Conservation (phyloP, 2,329 filamentous ascomycete species). For the Fusarium nodosum region DNA sequence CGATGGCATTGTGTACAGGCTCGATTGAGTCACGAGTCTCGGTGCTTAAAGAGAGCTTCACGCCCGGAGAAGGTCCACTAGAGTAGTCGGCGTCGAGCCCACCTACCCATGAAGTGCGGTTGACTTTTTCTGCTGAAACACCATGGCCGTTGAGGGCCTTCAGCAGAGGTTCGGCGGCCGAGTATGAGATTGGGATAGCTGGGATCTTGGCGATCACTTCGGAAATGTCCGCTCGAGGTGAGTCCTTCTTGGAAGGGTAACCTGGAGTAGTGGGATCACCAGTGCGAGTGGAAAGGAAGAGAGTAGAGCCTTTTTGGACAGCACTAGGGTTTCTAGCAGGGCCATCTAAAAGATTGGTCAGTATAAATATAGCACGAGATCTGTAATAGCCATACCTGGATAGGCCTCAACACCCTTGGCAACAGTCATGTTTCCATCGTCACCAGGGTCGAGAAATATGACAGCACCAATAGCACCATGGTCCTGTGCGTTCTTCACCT, state of each 20-base stretch:
- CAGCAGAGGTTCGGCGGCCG: slow-evolving; percentile 81
- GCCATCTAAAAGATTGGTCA: slow-evolving; percentile 58
- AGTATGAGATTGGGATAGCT: slow-evolving; percentile 84
- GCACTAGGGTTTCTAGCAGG: slow-evolving; percentile 82
- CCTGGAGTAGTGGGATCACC: slow-evolving; percentile 85
- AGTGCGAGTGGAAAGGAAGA: slow-evolving; percentile 73
- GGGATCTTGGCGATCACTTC: slow-evolving; percentile 79
- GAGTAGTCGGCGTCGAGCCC: too few species aligned
- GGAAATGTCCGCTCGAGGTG: slow-evolving; percentile 72
- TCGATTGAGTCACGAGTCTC: slow-evolving; percentile 77
- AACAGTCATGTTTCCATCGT: slow-evolving; percentile 82
- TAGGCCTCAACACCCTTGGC: slow-evolving; percentile 80
- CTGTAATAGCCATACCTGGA: slow-evolving; percentile 61
- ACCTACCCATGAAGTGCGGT: slow-evolving; percentile 69
- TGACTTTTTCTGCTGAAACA: slow-evolving; percentile 75
- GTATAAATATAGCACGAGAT: fast-evolving
- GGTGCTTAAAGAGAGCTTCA: slow-evolving; percentile 76
- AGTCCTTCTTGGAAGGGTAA: slow-evolving; percentile 81
- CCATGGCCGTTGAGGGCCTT: slow-evolving; percentile 83
- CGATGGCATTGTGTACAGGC: slow-evolving; percentile 83
- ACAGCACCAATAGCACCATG: slow-evolving; percentile 85
- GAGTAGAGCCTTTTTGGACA: slow-evolving; percentile 82
- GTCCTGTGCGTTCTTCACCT: slow-evolving; percentile 86
- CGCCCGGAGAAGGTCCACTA: too few species aligned
- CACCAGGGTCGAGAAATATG: slow-evolving; percentile 86